A percentile compares a stretch with the other conserved stretches of the same genome.
These are phyloP conservation scores for Westerdykella ornata DNA, from an alignment of 2,329 filamentous ascomycete species.

Conservation along the genomic window DNA sequence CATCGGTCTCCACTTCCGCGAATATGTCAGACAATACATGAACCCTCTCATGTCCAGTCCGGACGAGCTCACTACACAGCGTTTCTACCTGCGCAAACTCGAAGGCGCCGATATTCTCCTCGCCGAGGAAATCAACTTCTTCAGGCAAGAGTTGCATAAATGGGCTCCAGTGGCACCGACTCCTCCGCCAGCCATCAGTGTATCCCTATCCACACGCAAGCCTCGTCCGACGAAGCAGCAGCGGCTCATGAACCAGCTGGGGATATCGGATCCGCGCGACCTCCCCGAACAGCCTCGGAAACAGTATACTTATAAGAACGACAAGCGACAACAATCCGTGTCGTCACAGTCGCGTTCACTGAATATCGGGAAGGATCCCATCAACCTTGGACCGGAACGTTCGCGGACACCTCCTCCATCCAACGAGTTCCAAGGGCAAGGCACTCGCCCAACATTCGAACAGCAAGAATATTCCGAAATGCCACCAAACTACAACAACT, in stretches of 20 bases:
- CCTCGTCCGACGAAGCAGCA: conserved; percentile 94
- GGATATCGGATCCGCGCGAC: conserved; percentile 84
- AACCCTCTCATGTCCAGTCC: conserved; percentile 74
- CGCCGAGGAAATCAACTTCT: conserved; percentile 92
- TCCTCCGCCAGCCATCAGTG: conserved; percentile 76
- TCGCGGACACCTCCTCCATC: conserved; percentile 36
- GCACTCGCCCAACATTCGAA: conserved; percentile 18
- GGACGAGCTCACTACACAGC: conserved; percentile 80
- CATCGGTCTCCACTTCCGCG: conserved; percentile 75
- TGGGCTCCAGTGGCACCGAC: conserved; percentile 86
- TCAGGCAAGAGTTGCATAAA: conserved; percentile 90
- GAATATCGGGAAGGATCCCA: conserved; percentile 36
- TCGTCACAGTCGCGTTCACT: neutral
- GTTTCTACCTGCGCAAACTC: conserved; percentile 94
- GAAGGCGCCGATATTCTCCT: conserved; percentile 93
- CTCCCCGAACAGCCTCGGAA: conserved; percentile 69
- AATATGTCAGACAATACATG: conserved; percentile 72
- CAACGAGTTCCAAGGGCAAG: conserved; percentile 15
- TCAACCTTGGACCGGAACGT: conserved; percentile 32
- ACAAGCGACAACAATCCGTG: neutral
- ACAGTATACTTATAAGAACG: too few relatives aligned
- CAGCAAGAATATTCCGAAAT: conserved; percentile 28
- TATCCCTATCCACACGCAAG: conserved; percentile 87
- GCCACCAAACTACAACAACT: conserved; percentile 26
- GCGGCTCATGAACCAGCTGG: conserved; percentile 83